Evolutionary conservation across 73 alveolate genomes (phyloP).

Genomic region (Paramecium caudatum): DNA sequence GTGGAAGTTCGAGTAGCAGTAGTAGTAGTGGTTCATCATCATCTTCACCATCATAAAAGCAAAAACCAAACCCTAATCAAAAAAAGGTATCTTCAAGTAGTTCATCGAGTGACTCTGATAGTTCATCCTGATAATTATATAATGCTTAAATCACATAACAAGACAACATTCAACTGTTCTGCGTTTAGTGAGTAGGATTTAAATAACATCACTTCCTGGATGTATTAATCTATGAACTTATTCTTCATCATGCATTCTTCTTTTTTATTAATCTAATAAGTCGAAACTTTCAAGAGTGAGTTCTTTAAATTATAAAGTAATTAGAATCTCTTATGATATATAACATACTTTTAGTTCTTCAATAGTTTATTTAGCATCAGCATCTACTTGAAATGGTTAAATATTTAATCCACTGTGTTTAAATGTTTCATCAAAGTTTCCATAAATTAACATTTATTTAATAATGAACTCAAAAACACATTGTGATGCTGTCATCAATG

Average conservation of each 20-base stretch:
- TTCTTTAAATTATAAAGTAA: neutral
- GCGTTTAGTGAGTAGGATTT: neutral
- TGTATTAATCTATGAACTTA: neutral
- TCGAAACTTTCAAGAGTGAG: neutral
- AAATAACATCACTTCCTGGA: neutral
- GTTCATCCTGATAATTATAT: constrained; percentile 57
- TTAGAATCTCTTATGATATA: neutral
- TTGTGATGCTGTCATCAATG: neutral
- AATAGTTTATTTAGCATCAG: neutral
- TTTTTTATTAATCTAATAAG: neutral
- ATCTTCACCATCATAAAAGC: neutral
- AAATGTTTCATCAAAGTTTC: neutral
- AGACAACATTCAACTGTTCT: neutral
- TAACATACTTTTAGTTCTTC: constrained; percentile 12
- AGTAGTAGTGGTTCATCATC: constrained; percentile 47
- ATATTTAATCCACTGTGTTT: neutral
- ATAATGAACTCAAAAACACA: no score
- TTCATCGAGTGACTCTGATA: constrained; percentile 45
- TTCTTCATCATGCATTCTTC: neutral
- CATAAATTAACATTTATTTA: constrained; percentile 3
- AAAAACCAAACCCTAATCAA: neutral
- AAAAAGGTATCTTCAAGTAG: constrained; percentile 29
- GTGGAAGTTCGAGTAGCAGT: constrained; percentile 55
- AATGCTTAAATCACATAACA: neutral
- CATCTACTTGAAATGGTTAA: neutral